These are phyloP conservation scores for Gonapodya prolifera DNA, from an alignment of 192 early-diverging fungal genomes.

Conservation along the genomic window DNA sequence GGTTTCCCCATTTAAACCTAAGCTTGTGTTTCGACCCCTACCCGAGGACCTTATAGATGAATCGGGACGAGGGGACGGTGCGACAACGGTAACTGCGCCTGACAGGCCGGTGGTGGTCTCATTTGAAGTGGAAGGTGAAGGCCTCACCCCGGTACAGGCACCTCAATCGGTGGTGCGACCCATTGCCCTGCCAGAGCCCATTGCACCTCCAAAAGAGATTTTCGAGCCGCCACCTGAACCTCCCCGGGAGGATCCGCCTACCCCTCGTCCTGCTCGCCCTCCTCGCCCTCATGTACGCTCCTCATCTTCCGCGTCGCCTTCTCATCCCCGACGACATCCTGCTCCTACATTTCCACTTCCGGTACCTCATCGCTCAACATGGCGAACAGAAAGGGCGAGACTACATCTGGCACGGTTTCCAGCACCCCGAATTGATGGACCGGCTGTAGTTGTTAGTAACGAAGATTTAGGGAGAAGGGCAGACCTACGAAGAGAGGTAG, in stretches of 20 bases:
- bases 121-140: background rate
- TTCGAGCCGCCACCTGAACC: background rate
- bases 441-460: background rate
- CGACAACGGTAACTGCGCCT: background rate
- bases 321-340: background rate
- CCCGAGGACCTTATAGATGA: background rate
- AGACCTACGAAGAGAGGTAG: background rate
- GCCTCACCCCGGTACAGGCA: too few species aligned
- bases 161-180: background rate
- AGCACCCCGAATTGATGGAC: background rate
- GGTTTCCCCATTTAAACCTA: background rate
- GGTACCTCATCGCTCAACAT: background rate
- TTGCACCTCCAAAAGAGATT: background rate
- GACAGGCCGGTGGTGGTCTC: background rate
- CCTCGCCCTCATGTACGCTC: too few species aligned
- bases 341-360: background rate
- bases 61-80: background rate
- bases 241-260: background rate
- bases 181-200: background rate
- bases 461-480: background rate
- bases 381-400: background rate
- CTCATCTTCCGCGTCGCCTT: background rate
- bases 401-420: background rate
- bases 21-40: background rate
- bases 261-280: background rate